Evolutionary conservation across 148 eudicot species (phyloP), one percentile per base, ranked within the genome.

Genomic region (Amaranthus palmeri): DNA sequence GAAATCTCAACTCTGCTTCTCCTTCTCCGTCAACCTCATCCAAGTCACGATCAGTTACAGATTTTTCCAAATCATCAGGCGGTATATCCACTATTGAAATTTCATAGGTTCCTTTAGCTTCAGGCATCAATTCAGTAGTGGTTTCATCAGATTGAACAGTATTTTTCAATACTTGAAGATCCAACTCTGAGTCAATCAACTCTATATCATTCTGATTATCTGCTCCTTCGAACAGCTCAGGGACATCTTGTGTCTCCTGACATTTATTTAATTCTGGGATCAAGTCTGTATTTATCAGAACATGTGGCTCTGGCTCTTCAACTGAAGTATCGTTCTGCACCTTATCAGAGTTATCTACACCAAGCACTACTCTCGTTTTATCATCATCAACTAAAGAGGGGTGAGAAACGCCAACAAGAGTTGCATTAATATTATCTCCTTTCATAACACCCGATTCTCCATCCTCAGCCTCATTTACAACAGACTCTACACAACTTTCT

Each of bases 11-110:
- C 49, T 81, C 83, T 48, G 67, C 12, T 71, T 74, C 75, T 45
- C 48, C 67, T 46, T 76, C 74, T 68, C 62, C 78, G 41, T 67
- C 73, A 65, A 72, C 65, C 82, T 64, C 75, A 57, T 72, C 72
- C 25, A 57, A 17, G 14, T 81, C 71, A 54, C 61, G 56, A n/a
- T 65, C 69, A 62, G 58, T 60, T 58, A 53, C 62, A 67, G 68
- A 52, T 49, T 67, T 43, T 68, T 65, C 74, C 3, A 54, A 46
- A 47, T n/a, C 51, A 43, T 62, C 69, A 74, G 81, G 70, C 62
- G 61, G 72, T 62, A 70, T 15, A 60, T 17, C 65, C 53, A 44
- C 46, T 40, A 63, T 52, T 36, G 59, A 54, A 69, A 60, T 72
- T 63, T 74, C 79, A 46, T 13, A 40, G 60, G 53, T 69, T 62